phyloP scores from a whole-genome alignment of 768 basidiomycete species.

The Calvatia gigantea region DNA sequence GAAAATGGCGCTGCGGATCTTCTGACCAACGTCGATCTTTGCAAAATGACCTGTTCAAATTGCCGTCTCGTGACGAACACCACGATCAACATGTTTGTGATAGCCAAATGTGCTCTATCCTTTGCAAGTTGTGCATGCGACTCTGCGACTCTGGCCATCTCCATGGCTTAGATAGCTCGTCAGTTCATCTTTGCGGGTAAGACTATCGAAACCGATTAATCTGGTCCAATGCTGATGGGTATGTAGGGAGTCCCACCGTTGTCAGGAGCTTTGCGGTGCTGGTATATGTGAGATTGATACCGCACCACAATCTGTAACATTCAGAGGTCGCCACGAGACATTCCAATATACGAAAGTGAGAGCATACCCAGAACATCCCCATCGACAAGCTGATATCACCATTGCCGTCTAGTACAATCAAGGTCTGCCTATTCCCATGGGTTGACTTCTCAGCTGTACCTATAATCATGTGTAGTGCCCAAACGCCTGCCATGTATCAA shows the following conservation, averaged over 20 bases:
- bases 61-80: slow-evolving; percentile 46
- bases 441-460: neutral
- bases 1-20: slow-evolving; percentile 42
- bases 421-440: slow-evolving; percentile 26
- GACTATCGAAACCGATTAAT: neutral
- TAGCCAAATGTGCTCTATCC: slow-evolving; percentile 46
- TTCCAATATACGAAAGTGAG: slow-evolving; percentile 63
- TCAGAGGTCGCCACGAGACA: slow-evolving; percentile 54
- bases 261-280: slow-evolving; percentile 37
- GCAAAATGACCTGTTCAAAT: slow-evolving; percentile 40
- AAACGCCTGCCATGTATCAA: slow-evolving; percentile 50
- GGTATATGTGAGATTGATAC: slow-evolving; percentile 62
- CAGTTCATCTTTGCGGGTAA: slow-evolving; percentile 58
- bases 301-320: slow-evolving; percentile 54
- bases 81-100: slow-evolving; percentile 51
- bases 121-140: slow-evolving; percentile 53
- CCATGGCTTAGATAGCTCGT: slow-evolving; percentile 39
- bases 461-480: slow-evolving; percentile 30
- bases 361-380: neutral
- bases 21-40: slow-evolving; percentile 42
- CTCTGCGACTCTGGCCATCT: slow-evolving; percentile 52
- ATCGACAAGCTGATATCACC: neutral
- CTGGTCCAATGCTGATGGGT: neutral
- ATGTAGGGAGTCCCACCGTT: slow-evolving; percentile 50
- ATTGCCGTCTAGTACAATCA: slow-evolving; percentile 43